These are phyloP conservation scores for Rosa multiflora DNA, from an alignment of 306 rosid genomes.

Conservation along the genomic window DNA sequence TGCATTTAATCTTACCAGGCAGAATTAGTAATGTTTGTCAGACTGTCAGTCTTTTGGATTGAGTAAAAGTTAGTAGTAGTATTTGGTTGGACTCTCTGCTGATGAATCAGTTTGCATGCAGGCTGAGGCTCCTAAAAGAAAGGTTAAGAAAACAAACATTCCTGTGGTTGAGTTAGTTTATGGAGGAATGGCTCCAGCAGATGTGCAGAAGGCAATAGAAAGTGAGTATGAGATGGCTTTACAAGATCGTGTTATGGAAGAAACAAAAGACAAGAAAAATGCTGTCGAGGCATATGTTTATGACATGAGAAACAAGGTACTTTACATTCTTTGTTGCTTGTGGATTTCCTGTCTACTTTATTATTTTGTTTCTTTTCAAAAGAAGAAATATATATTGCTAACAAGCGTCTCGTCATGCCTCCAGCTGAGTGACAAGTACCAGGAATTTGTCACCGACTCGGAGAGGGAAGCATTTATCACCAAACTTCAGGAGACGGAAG, in stretches of 20 bases:
- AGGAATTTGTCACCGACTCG: conserved; percentile 69
- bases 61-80: background rate
- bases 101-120: conserved; percentile 15
- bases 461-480: conserved; percentile 65
- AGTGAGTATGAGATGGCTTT: conserved; percentile 97
- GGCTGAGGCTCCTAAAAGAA: conserved; percentile 79
- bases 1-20: background rate
- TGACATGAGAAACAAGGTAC: conserved; percentile 93
- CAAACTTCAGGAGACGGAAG: conserved; percentile 82
- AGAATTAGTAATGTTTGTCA: background rate
- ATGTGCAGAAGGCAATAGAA: conserved; percentile 81
- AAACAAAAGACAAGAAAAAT: conserved; percentile 92
- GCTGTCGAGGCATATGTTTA: conserved; percentile 96
- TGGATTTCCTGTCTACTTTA: background rate
- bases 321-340: background rate
- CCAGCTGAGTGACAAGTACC: conserved; percentile 76
- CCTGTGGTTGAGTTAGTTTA: conserved; percentile 65
- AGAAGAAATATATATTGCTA: background rate
- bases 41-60: background rate
- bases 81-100: background rate
- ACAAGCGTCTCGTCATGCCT: conserved; percentile 14
- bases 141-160: conserved; percentile 74
- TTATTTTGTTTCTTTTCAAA: too few relatives aligned
- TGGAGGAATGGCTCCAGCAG: conserved; percentile 63
- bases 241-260: conserved; percentile 97